phyloP scores from a whole-genome alignment of 495 filamentous ascomycete species.

The Penicillium ucsense region DNA sequence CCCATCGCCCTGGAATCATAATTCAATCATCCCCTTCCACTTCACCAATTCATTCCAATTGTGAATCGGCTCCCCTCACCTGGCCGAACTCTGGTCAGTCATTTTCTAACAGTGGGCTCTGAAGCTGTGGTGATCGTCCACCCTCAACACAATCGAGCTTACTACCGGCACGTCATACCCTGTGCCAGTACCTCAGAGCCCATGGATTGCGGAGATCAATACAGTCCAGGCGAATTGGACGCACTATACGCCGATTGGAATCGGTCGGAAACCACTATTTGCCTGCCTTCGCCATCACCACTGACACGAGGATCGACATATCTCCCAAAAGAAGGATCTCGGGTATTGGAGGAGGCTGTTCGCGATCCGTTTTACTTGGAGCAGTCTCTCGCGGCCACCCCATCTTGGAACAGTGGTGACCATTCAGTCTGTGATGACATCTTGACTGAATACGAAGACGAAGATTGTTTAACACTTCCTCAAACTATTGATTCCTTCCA shows the following conservation, averaged over 20 bases:
- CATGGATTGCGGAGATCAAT: constrained; percentile 34
- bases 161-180: constrained; percentile 2
- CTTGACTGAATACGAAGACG: constrained; percentile 23
- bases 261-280: constrained; percentile 26
- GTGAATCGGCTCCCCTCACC: constrained; percentile 1
- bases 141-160: no score
- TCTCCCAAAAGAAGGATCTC: constrained; percentile 19
- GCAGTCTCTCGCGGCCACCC: constrained; percentile 23
- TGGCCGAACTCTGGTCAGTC: not conserved
- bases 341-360: constrained; percentile 31
- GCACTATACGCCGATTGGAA: constrained; percentile 24
- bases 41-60: not conserved
- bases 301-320: constrained; percentile 29
- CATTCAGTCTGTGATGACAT: constrained; percentile 27
- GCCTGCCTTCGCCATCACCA: constrained; percentile 23
- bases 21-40: constrained; percentile 11
- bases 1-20: constrained; percentile 19
- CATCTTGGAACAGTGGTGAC: constrained; percentile 18
- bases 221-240: constrained; percentile 27
- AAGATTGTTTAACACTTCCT: constrained; percentile 26
- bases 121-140: no score
- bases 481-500: constrained; percentile 15
- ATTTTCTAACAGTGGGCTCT: no score
- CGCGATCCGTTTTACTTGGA: constrained; percentile 40
- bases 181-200: constrained; percentile 21